These are phyloP conservation scores for Odontarrhena argentea DNA, from an alignment of 345 rosid genomes.

Conservation along the genomic window DNA sequence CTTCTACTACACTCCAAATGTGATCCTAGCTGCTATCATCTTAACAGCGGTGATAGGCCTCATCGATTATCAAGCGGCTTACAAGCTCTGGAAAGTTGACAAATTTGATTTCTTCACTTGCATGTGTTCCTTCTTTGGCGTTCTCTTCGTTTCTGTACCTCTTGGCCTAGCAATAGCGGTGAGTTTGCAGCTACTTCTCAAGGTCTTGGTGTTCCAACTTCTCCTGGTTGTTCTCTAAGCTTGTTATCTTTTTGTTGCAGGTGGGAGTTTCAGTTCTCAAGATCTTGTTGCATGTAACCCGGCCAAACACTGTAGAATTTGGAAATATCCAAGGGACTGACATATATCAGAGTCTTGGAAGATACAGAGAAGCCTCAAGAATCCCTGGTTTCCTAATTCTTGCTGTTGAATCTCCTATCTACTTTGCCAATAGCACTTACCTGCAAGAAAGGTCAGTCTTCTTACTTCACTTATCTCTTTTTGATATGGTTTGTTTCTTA, in stretches of 20 bases:
- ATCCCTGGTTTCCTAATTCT: slow-evolving; percentile 79
- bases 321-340: slow-evolving; percentile 87
- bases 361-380: slow-evolving; percentile 72
- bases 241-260: slow-evolving; percentile 57
- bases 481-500: neutral
- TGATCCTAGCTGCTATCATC: slow-evolving; percentile 87
- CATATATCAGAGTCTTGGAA: slow-evolving; percentile 66
- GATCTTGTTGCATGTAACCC: slow-evolving; percentile 79
- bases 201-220: neutral
- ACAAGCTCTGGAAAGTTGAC: slow-evolving; percentile 81
- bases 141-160: slow-evolving; percentile 91
- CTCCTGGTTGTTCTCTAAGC: slow-evolving; percentile 49
- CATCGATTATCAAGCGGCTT: slow-evolving; percentile 73
- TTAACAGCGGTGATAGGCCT: slow-evolving; percentile 91
- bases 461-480: slow-evolving; percentile 13
- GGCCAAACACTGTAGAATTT: slow-evolving; percentile 75
- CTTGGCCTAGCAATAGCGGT: slow-evolving; percentile 89
- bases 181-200: slow-evolving; percentile 36
- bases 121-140: slow-evolving; percentile 82
- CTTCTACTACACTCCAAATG: slow-evolving; percentile 86
- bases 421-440: slow-evolving; percentile 89
- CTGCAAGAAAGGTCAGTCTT: slow-evolving; percentile 80
- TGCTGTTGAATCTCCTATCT: slow-evolving; percentile 82
- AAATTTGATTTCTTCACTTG: slow-evolving; percentile 94
- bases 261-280: slow-evolving; percentile 88